phyloP scores from a whole-genome alignment of 1,139 yeast genomes.

The Diutina neorugosa region DNA sequence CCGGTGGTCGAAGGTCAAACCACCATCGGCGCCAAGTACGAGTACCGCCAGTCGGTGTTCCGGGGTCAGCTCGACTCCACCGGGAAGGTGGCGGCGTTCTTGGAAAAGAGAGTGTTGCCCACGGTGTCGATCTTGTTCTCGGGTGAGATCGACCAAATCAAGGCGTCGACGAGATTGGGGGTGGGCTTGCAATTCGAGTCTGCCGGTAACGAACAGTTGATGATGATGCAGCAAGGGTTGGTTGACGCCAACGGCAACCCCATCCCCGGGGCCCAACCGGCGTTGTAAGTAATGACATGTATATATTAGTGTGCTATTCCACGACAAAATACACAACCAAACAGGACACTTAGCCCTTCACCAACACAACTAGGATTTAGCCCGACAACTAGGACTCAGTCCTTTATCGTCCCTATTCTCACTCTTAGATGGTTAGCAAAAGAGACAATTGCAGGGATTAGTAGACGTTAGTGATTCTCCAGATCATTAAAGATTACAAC shows the following conservation, averaged over 20 bases:
- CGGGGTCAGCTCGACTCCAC: constrained; percentile 89
- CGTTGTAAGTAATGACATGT: constrained; percentile 14
- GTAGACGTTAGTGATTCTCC: too few relatives aligned
- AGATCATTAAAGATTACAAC: too few relatives aligned
- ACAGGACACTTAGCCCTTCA: too few relatives aligned
- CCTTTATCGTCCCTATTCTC: too few relatives aligned
- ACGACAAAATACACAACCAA: not conserved
- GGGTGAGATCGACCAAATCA: constrained; percentile 84
- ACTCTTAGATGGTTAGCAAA: too few relatives aligned
- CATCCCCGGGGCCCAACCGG: constrained; percentile 55
- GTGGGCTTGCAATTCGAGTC: constrained; percentile 91
- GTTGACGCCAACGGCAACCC: constrained; percentile 75
- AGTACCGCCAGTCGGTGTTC: constrained; percentile 91
- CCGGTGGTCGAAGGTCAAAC: constrained; percentile 86
- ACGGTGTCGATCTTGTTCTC: constrained; percentile 80
- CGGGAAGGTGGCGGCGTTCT: constrained; percentile 83
- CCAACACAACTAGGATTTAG: too few relatives aligned
- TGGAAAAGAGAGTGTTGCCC: constrained; percentile 91
- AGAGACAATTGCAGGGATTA: too few relatives aligned
- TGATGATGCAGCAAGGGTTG: constrained; percentile 68
- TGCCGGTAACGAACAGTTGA: constrained; percentile 84
- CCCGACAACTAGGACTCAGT: too few relatives aligned
- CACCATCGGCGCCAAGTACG: constrained; percentile 94
- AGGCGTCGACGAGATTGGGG: constrained; percentile 77
- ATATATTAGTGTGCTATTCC: constrained; percentile 7